Conservation (phyloP, 441 rosid genomes). For the Codiaeum variegatum region DNA sequence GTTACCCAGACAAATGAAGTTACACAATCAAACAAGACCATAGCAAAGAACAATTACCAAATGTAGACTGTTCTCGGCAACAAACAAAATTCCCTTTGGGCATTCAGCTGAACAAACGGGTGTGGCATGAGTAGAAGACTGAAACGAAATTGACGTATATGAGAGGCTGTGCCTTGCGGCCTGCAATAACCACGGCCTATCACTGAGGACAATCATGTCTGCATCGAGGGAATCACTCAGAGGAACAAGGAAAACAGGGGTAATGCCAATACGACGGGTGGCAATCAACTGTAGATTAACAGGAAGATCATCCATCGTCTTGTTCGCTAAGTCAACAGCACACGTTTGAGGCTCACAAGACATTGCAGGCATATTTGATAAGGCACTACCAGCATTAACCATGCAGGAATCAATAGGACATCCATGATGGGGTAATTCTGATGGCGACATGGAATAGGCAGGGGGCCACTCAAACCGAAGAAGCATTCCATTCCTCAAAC, state of each 20-base stretch:
- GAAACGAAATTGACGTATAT: constrained; percentile 87
- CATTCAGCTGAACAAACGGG: constrained; percentile 89
- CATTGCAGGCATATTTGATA: constrained; percentile 25
- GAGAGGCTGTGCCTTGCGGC: constrained; percentile 91
- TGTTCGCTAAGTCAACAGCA: constrained; percentile 31
- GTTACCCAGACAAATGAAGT: constrained; percentile 9
- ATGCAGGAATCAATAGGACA: constrained; percentile 30
- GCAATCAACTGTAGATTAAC: constrained; percentile 76
- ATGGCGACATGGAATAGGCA: constrained; percentile 34
- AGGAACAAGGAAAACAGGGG: constrained; percentile 96
- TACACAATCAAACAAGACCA: constrained; percentile 14
- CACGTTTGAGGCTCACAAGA: constrained; percentile 29
- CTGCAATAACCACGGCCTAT: constrained; percentile 95
- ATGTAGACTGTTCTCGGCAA: constrained; percentile 89
- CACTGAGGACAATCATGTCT: constrained; percentile 90
- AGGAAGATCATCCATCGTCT: constrained; percentile 38
- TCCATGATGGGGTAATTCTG: constrained; percentile 29
- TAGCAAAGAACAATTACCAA: constrained; percentile 52
- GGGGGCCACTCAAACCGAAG: constrained; percentile 96
- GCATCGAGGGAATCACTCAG: constrained; percentile 71
- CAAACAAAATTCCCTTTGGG: constrained; percentile 91
- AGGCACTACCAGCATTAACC: constrained; percentile 32
- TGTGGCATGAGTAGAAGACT: constrained; percentile 94
- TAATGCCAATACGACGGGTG: constrained; percentile 87
- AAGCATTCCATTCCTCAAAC: constrained; percentile 98